A percentile compares a stretch with the other conserved stretches of the same genome.
These are phyloP conservation scores for Phalaenopsis equestris DNA, from an alignment of 106 monocot genomes.

Conservation along the genomic window DNA sequence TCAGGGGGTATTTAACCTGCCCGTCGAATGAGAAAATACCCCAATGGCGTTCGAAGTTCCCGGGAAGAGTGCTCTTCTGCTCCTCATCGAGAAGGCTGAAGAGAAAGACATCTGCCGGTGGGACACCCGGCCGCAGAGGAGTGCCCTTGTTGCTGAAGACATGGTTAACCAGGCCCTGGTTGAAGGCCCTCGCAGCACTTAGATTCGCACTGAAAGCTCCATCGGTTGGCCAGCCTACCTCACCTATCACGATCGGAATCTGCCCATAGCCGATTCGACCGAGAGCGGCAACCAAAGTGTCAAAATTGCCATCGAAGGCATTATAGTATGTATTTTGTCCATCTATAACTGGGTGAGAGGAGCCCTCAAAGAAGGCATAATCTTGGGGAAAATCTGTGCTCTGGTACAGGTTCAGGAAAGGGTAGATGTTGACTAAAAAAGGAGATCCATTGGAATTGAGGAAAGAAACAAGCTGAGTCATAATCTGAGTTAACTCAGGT, in stretches of 20 bases:
- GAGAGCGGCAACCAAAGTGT: constrained; percentile 69
- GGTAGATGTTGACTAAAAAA: constrained; percentile 83
- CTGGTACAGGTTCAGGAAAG: constrained; percentile 69
- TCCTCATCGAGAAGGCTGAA: constrained; percentile 79
- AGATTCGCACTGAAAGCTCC: constrained; percentile 61
- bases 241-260: constrained; percentile 69
- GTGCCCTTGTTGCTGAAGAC: constrained; percentile 67
- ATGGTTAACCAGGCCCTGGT: constrained; percentile 76
- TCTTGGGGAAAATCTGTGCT: constrained; percentile 81
- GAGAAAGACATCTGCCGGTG: constrained; percentile 67
- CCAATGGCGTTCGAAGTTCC: constrained; percentile 84
- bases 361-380: constrained; percentile 76
- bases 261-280: constrained; percentile 62
- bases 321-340: constrained; percentile 64
- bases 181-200: constrained; percentile 71
- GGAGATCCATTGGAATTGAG: constrained; percentile 65
- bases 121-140: constrained; percentile 56
- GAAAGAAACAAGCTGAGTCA: constrained; percentile 63
- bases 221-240: constrained; percentile 85
- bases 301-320: constrained; percentile 85
- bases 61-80: constrained; percentile 65
- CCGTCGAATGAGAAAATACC: constrained; percentile 86
- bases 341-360: constrained; percentile 67
- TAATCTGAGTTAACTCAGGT: constrained; percentile 59
- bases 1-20: constrained; percentile 68